Evolutionary conservation across 345 rosid genomes (phyloP).

Genomic region (Acer saccharum): DNA sequence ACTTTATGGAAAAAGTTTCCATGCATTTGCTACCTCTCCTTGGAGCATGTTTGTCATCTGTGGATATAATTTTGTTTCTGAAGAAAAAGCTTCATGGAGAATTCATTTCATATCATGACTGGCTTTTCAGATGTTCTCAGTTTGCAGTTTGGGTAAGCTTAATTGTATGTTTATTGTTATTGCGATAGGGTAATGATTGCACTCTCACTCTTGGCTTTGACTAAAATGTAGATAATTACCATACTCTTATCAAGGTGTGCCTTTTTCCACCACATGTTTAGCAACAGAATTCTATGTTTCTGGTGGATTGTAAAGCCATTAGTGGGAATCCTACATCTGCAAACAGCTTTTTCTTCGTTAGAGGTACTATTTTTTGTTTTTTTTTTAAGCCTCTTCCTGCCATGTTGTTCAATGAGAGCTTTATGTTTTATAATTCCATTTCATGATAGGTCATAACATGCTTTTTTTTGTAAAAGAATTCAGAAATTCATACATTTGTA

Average conservation of each 20-base stretch:
- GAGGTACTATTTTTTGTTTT: constrained; percentile 33
- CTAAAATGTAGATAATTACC: constrained; percentile 43
- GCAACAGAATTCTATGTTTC: constrained; percentile 50
- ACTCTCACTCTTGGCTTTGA: constrained; percentile 16
- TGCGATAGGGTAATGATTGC: constrained; percentile 9
- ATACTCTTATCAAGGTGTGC: constrained; percentile 42
- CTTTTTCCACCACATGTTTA: constrained; percentile 40
- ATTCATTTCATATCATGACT: constrained; percentile 41
- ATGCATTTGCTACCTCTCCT: constrained; percentile 51
- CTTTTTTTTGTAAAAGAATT: neutral
- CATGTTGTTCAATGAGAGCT: neutral
- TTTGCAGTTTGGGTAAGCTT: constrained; percentile 70
- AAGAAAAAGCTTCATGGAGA: constrained; percentile 44
- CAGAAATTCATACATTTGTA: neutral
- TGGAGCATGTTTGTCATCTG: constrained; percentile 64
- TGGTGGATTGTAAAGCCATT: constrained; percentile 74
- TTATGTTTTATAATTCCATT: neutral
- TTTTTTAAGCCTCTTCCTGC: neutral
- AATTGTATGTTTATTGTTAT: constrained; percentile 11
- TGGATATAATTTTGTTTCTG: constrained; percentile 51
- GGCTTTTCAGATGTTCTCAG: constrained; percentile 56
- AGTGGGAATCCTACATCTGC: constrained; percentile 49
- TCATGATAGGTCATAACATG: neutral
- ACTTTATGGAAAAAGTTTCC: constrained; percentile 45
- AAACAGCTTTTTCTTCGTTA: constrained; percentile 33